Base-by-base conservation (phyloP, 2,329 filamentous ascomycete genomes). In the Stenocarpella maydis region DNA sequence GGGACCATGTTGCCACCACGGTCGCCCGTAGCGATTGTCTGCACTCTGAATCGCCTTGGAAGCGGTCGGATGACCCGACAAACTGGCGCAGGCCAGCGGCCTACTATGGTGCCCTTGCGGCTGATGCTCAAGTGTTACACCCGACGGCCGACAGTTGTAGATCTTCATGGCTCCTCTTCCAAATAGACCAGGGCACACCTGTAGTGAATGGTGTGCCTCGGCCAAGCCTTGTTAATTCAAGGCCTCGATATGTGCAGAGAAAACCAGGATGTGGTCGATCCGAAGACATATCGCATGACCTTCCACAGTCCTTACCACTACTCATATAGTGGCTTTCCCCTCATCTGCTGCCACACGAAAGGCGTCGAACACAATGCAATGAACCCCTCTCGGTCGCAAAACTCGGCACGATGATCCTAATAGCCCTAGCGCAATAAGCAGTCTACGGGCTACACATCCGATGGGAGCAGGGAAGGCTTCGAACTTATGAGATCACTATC, bases 311-410 rank as follows among this genome's bases (percentile, higher is more conserved):
- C 26, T 63, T 49, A 63, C 58, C 7, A 49, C 28, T 34, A 1
- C 41, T 63, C 15, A 21, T 49, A 63, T 63, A 24, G 43, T 43
- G 24, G 37, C n/a, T 49, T 63, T 37, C 58, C 58, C 58, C 43
- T 63, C 58, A 49, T 49, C 43, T 2, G 28, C 43, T 63, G 43
- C 58, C 41, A 43, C 58, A 49, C 26, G 28, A 49, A 47, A 17
- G 14, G 28, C 28, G 19, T 37, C 14, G 43, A 37, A 37, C 37
- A 24, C 58, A 63, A 49, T 26, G 43, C 58, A 28, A 63, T 49
- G 55, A 37, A 14, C 41, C 58, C 43, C 58, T 28, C 58, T 63
- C 58, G 43, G 58, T 63, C 58, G 58, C 43, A 49, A n/a, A 37
- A 37, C 43, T 63, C 58, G 58, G 58, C 58, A 61, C n/a, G 41